Percentiles rank a stretch among this genome's conserved stretches.
Conservation (phyloP, 371 early-diverging fungal species). For the Rhizopus stolonifer region DNA sequence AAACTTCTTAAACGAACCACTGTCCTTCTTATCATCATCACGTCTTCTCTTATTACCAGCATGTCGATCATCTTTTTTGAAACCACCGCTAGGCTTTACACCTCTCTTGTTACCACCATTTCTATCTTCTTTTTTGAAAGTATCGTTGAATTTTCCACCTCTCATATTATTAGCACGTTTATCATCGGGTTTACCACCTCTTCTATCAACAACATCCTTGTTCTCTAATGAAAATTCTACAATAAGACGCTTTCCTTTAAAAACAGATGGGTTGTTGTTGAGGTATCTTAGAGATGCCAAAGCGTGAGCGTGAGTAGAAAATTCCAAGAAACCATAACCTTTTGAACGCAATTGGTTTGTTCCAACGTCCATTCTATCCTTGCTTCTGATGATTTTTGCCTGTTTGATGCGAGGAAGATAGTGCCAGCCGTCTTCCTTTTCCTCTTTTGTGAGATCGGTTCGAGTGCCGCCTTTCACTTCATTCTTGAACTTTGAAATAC, state of each 20-base stretch:
- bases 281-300: conserved; percentile 88
- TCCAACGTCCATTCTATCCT: conserved; percentile 72
- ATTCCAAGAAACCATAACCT: conserved; percentile 95
- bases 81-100: conserved; percentile 30
- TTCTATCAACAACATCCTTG: conserved; percentile 66
- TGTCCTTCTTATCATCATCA: conserved; percentile 1
- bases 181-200: conserved; percentile 17
- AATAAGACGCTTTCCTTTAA: conserved; percentile 61
- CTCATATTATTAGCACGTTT: too few species aligned
- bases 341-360: conserved; percentile 72
- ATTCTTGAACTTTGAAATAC: conserved; percentile 77
- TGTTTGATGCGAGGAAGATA: conserved; percentile 66
- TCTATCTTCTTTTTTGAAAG: too few species aligned
- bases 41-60: conserved; percentile 6
- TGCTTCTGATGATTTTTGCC: conserved; percentile 83
- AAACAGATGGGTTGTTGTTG: conserved; percentile 81
- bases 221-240: conserved; percentile 96
- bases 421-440: conserved; percentile 75
- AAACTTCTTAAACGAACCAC: background rate
- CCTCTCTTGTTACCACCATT: too few species aligned
- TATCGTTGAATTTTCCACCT: too few species aligned
- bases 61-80: conserved; percentile 10
- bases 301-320: conserved; percentile 83
- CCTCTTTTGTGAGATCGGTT: conserved; percentile 67
- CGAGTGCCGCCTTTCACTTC: conserved; percentile 72